These are phyloP conservation scores for Ophiognomonia clavigignenti-juglandacearum DNA, from an alignment of 2,329 filamentous ascomycete genomes.

Conservation along the genomic window DNA sequence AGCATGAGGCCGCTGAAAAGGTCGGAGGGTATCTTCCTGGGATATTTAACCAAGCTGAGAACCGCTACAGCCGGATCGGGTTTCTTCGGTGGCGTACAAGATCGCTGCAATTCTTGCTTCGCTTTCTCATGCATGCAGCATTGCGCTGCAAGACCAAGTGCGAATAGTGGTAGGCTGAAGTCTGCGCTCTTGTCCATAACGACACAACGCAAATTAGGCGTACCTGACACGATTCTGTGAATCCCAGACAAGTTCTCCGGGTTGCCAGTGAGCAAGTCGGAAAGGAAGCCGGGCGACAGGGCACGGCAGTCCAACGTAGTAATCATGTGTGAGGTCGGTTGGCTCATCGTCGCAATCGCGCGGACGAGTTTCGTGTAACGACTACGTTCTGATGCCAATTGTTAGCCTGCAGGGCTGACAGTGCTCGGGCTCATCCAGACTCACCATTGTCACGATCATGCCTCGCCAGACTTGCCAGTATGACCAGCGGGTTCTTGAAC, in stretches of 20 bases:
- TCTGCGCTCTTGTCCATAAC: slow-evolving; percentile 43
- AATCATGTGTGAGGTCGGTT: neutral
- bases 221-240: slow-evolving; percentile 29
- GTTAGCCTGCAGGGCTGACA: too few relatives aligned
- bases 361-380: neutral
- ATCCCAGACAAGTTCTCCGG: slow-evolving; percentile 25
- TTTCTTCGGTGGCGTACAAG: too few relatives aligned
- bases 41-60: too few relatives aligned
- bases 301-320: neutral
- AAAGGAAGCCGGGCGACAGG: neutral
- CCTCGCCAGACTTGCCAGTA: slow-evolving; percentile 30
- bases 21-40: too few relatives aligned
- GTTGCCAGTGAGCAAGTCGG: neutral
- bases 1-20: too few relatives aligned
- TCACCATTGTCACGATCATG: slow-evolving; percentile 39
- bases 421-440: too few relatives aligned
- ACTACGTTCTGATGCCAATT: neutral
- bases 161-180: slow-evolving; percentile 35
- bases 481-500: slow-evolving; percentile 45
- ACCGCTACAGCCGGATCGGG: too few relatives aligned
- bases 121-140: too few relatives aligned
- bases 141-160: too few relatives aligned
- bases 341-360: too few relatives aligned
- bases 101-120: too few relatives aligned
- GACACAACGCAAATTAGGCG: slow-evolving; percentile 42